Conservation (phyloP, 2,329 filamentous ascomycete species). For the Stagonosporopsis cucurbitacearum region DNA sequence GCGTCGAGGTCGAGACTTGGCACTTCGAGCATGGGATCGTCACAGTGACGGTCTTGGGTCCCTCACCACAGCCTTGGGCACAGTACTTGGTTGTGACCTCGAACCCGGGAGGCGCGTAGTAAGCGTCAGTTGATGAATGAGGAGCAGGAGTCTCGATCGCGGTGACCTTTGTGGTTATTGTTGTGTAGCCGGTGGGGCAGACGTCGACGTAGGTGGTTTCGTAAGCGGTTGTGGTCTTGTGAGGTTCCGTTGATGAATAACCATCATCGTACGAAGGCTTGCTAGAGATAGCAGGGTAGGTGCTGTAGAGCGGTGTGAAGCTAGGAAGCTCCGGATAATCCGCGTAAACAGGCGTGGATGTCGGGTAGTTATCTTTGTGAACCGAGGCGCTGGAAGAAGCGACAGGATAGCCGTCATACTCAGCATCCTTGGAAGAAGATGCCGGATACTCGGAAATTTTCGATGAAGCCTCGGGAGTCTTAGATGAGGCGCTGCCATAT, state of each 20-base stretch:
- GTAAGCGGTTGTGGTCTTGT: slow-evolving; percentile 29
- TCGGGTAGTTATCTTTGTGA: background rate
- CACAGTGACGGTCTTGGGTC: slow-evolving; percentile 37
- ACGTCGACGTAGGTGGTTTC: slow-evolving; percentile 42
- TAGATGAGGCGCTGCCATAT: background rate
- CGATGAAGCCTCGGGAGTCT: slow-evolving; percentile 2
- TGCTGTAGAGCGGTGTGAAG: slow-evolving; percentile 18
- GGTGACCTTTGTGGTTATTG: slow-evolving; percentile 31
- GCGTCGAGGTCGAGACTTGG: background rate
- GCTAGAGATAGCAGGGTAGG: slow-evolving; percentile 17
- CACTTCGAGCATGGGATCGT: slow-evolving; percentile 29
- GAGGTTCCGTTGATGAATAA: slow-evolving; percentile 14
- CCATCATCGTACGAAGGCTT: slow-evolving; percentile 13
- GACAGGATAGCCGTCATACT: slow-evolving; percentile 1
- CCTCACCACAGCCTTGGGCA: slow-evolving; percentile 30
- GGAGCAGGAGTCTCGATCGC: slow-evolving; percentile 13
- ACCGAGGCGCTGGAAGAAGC: slow-evolving; percentile 1
- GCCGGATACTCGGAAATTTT: background rate
- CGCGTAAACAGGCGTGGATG: slow-evolving; percentile 10
- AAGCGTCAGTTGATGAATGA: slow-evolving; percentile 21
- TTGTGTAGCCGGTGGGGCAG: slow-evolving; percentile 45
- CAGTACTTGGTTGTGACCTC: slow-evolving; percentile 39
- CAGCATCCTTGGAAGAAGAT: slow-evolving; percentile 1
- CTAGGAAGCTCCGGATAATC: slow-evolving; percentile 20
- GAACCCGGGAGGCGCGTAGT: slow-evolving; percentile 32